phyloP scores from a whole-genome alignment of 768 basidiomycete species.

The Lentinula aciculospora region DNA sequence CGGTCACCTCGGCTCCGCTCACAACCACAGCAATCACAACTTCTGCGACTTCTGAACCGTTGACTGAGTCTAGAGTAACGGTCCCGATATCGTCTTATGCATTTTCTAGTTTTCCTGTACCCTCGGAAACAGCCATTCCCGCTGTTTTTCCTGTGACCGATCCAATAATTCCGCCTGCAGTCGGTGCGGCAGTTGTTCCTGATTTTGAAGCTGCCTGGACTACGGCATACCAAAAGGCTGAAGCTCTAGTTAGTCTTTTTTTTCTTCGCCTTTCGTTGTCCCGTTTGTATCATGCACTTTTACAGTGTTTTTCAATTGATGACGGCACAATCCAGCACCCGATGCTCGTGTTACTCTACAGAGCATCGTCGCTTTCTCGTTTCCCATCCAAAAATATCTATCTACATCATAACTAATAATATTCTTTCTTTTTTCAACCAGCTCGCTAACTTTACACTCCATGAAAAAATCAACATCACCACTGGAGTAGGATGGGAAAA shows the following conservation, averaged over 20 bases:
- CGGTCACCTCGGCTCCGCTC: neutral
- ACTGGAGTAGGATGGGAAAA: constrained; percentile 65
- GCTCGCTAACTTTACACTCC: constrained; percentile 46
- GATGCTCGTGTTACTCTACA: neutral
- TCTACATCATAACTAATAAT: constrained; percentile 8
- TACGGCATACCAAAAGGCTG: constrained; percentile 53
- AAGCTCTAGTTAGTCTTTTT: constrained; percentile 17
- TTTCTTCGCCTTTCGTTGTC: neutral
- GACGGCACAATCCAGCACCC: neutral
- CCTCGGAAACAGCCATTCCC: constrained; percentile 47
- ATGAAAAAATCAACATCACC: constrained; percentile 58
- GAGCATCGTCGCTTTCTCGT: neutral
- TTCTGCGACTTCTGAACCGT: neutral
- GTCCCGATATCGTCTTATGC: constrained; percentile 34
- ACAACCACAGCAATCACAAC: neutral
- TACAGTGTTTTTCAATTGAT: neutral
- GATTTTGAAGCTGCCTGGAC: constrained; percentile 52
- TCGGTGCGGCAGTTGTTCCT: constrained; percentile 32
- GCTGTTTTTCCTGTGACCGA: constrained; percentile 49
- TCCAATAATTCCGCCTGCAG: constrained; percentile 53
- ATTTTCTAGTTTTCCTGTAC: constrained; percentile 59
- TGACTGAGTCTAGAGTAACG: constrained; percentile 12
- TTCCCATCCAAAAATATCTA: neutral
- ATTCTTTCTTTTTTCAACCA: constrained; percentile 16
- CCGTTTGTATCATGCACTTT: neutral